phyloP scores from a whole-genome alignment of 495 filamentous ascomycete genomes.

The Tuber indicum region DNA sequence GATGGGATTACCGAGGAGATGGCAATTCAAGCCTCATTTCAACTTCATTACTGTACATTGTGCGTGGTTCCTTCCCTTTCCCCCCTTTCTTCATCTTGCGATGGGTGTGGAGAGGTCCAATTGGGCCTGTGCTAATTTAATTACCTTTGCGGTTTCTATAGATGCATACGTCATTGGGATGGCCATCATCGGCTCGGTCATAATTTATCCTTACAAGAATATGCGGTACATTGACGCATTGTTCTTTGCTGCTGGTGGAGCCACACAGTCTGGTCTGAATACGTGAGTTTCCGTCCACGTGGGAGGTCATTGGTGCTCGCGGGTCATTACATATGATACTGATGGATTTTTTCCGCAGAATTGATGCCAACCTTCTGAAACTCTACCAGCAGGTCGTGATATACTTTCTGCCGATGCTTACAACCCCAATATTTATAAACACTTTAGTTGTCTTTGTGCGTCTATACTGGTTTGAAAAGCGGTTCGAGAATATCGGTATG shows the following conservation, averaged over 20 bases:
- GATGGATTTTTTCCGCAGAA: slow-evolving; percentile 41
- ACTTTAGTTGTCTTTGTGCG: slow-evolving; percentile 81
- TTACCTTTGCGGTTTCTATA: slow-evolving; percentile 35
- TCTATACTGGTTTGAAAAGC: slow-evolving; percentile 95
- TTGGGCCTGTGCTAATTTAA: neutral
- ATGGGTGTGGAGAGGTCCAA: neutral
- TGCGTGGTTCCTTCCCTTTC: slow-evolving; percentile 43
- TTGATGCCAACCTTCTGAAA: slow-evolving; percentile 66
- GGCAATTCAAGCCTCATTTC: slow-evolving; percentile 53
- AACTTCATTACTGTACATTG: slow-evolving; percentile 85
- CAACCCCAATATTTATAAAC: slow-evolving; percentile 88
- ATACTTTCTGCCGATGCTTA: slow-evolving; percentile 63
- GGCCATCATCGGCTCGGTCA: slow-evolving; percentile 63
- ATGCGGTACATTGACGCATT: slow-evolving; percentile 83
- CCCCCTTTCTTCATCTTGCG: slow-evolving; percentile 5
- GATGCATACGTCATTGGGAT: slow-evolving; percentile 72
- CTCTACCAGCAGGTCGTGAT: slow-evolving; percentile 72
- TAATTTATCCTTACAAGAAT: slow-evolving; percentile 56
- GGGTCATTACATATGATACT: slow-evolving; percentile 10
- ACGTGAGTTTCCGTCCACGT: slow-evolving; percentile 46
- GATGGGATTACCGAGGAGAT: slow-evolving; percentile 20
- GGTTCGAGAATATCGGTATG: slow-evolving; percentile 71
- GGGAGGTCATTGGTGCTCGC: neutral
- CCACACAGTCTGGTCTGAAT: slow-evolving; percentile 90
- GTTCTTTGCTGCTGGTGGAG: slow-evolving; percentile 69